Percentiles rank a stretch among this genome's conserved stretches.
Conservation (phyloP, 129 eudicot genomes). For the Silybum marianum region DNA sequence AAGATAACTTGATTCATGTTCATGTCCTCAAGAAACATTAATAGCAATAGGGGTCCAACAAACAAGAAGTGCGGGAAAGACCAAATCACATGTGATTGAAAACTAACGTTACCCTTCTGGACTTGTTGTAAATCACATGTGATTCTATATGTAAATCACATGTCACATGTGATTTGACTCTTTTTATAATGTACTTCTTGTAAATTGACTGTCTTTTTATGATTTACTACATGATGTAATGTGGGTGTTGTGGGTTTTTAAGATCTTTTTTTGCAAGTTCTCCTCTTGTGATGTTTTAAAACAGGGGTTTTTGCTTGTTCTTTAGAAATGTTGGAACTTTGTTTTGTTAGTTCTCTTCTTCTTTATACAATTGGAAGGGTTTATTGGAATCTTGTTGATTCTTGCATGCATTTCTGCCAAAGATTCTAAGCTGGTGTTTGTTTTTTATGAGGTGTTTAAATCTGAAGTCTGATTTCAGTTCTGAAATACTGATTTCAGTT, state of each 20-base stretch:
- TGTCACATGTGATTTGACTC: neutral
- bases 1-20: constrained; percentile 25
- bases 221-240: too few species aligned
- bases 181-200: too few species aligned
- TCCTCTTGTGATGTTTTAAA: neutral
- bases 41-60: neutral
- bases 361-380: neutral
- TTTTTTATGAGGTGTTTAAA: too few species aligned
- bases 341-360: neutral
- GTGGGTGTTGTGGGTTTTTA: too few species aligned
- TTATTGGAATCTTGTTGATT: neutral
- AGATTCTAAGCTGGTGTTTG: too few species aligned
- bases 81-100: neutral
- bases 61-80: neutral
- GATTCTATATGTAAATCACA: neutral
- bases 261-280: neutral
- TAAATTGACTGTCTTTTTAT: too few species aligned
- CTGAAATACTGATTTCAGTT: too few species aligned
- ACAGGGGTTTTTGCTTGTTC: neutral
- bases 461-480: too few species aligned
- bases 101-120: too few species aligned
- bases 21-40: constrained; percentile 5
- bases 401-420: neutral
- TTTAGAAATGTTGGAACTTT: neutral
- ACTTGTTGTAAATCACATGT: neutral